Evolutionary conservation across 495 filamentous ascomycete species (phyloP).

Genomic region (Penicillium soppii): DNA sequence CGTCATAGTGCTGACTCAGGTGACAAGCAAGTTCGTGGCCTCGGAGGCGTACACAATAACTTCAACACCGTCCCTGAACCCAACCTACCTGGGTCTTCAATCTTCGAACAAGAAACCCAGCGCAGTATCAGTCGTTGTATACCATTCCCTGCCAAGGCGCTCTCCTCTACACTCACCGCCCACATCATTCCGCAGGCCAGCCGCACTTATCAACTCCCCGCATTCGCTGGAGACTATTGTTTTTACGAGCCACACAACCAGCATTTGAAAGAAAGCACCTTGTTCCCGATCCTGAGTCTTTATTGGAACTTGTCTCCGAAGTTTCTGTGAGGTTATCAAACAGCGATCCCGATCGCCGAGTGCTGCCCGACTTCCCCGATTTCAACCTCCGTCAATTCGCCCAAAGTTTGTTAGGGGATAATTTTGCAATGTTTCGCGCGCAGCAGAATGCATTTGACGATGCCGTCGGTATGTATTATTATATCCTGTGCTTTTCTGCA

Average conservation of each 20-base stretch:
- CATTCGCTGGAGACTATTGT: constrained; percentile 23
- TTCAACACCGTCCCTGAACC: background rate
- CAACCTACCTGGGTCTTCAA: too few species aligned
- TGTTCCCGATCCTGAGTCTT: background rate
- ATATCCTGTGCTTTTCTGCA: background rate
- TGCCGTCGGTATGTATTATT: constrained; percentile 63
- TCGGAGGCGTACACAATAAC: constrained; percentile 2
- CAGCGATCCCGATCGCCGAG: constrained; percentile 6
- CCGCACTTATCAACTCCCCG: constrained; percentile 28
- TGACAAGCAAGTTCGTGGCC: too few species aligned
- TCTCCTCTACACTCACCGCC: constrained; percentile 5
- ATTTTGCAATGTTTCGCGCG: constrained; percentile 66
- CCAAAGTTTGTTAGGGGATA: constrained; percentile 10
- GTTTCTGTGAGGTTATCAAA: background rate
- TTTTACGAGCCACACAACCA: background rate
- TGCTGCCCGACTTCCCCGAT: constrained; percentile 15
- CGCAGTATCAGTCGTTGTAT: background rate
- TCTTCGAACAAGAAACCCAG: too few species aligned
- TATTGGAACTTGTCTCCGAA: background rate
- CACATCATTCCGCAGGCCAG: constrained; percentile 2
- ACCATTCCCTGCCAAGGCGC: background rate
- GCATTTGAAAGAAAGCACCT: background rate
- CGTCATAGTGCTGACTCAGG: constrained; percentile 13
- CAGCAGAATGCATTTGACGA: constrained; percentile 81
- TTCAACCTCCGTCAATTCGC: background rate